These are phyloP conservation scores for Venturia asperata DNA, from an alignment of 2,329 filamentous ascomycete species.

Conservation along the genomic window DNA sequence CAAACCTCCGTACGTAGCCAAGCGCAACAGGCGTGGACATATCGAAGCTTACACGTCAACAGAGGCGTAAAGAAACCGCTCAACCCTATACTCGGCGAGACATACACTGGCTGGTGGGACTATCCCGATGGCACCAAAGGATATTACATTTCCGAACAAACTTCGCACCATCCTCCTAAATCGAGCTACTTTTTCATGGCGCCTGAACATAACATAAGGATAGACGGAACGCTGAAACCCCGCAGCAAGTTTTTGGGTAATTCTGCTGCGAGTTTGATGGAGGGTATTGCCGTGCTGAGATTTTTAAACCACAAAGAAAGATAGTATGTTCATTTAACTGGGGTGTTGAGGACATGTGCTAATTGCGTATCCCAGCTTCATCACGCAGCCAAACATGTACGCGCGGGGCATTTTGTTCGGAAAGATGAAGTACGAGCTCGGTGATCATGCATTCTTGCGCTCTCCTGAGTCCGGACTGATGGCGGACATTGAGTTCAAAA, in stretches of 20 bases:
- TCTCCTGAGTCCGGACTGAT: constrained; percentile 82
- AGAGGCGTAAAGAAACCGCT: constrained; percentile 97
- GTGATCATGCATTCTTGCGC: constrained; percentile 86
- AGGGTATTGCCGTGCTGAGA: constrained; percentile 81
- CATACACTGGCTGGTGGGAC: constrained; percentile 94
- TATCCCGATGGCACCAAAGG: constrained; percentile 74
- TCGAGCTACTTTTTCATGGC: constrained; percentile 99
- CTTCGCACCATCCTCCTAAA: constrained; percentile 95
- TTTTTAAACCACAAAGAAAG: constrained; percentile 79
- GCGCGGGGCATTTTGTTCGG: constrained; percentile 93
- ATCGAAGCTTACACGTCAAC: constrained; percentile 20
- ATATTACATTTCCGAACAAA: constrained; percentile 97
- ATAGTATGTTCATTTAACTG: constrained; percentile 57
- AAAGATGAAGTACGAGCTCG: constrained; percentile 99
- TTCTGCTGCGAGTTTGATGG: constrained; percentile 96
- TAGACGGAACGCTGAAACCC: constrained; percentile 92
- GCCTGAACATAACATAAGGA: constrained; percentile 84
- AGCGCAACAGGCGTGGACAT: background rate
- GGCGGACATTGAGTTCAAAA: constrained; percentile 96
- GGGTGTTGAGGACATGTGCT: background rate
- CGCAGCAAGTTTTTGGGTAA: constrained; percentile 94
- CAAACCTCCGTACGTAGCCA: constrained; percentile 71
- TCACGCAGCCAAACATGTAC: constrained; percentile 99
- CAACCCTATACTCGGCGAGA: constrained; percentile 92
- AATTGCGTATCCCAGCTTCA: constrained; percentile 50